These are phyloP conservation scores for Cladophialophora carrionii DNA, from an alignment of 2,329 filamentous ascomycete genomes.

Conservation along the genomic window DNA sequence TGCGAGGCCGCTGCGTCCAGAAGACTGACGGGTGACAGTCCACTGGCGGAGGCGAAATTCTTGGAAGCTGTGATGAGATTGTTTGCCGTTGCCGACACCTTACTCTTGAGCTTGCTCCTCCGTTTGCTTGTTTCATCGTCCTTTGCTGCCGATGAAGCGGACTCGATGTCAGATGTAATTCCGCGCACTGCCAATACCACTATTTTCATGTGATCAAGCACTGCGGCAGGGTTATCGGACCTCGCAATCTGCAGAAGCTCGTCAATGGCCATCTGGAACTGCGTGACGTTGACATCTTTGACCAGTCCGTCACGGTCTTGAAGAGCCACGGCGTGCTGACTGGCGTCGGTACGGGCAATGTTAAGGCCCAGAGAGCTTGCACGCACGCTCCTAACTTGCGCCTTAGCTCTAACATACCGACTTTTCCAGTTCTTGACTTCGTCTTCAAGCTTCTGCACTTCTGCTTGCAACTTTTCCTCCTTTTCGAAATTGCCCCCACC, in stretches of 20 bases:
- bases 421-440: constrained; percentile 90
- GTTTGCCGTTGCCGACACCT: constrained; percentile 91
- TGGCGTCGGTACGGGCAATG: constrained; percentile 48
- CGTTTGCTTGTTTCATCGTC: constrained; percentile 60
- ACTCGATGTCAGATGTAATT: constrained; percentile 77
- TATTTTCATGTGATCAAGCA: constrained; percentile 83
- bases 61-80: constrained; percentile 93
- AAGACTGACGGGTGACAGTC: constrained; percentile 88
- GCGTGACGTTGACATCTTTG: constrained; percentile 89
- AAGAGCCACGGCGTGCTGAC: constrained; percentile 66
- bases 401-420: constrained; percentile 84
- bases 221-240: constrained; percentile 69
- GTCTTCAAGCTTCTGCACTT: constrained; percentile 74
- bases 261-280: constrained; percentile 92
- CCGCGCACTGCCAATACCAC: constrained; percentile 81
- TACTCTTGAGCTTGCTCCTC: constrained; percentile 72
- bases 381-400: constrained; percentile 79
- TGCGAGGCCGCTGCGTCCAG: constrained; percentile 93
- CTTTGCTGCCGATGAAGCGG: constrained; percentile 59
- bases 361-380: constrained; percentile 76
- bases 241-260: constrained; percentile 81
- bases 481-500: constrained; percentile 78
- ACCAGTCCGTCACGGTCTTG: constrained; percentile 74
- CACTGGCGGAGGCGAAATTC: constrained; percentile 80
- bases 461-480: constrained; percentile 75